phyloP scores from a whole-genome alignment of 345 rosid species.

The Cardamine occulta region DNA sequence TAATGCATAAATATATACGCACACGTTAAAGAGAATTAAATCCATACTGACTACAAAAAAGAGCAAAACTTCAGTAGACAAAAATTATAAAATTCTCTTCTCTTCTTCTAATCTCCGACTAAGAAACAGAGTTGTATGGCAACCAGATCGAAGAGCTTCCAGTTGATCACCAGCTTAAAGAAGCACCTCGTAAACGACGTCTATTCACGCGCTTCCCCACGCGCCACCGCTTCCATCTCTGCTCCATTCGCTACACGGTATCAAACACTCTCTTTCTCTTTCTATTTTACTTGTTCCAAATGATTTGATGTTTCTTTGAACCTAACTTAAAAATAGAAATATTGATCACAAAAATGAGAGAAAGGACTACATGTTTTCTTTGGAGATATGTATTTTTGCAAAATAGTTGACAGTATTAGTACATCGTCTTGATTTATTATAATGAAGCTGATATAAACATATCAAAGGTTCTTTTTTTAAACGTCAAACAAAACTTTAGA shows the following conservation, averaged over 20 bases:
- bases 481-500: not conserved
- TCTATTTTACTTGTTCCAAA: not conserved
- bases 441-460: conserved; percentile 7
- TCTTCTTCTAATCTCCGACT: conserved; percentile 9
- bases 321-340: not conserved
- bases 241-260: conserved; percentile 21
- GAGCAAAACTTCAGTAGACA: not conserved
- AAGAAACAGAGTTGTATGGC: conserved; percentile 55
- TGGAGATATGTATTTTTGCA: not conserved
- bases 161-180: conserved; percentile 54
- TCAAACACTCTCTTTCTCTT: conserved; percentile 15
- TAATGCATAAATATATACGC: not conserved
- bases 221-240: conserved; percentile 35
- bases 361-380: not conserved
- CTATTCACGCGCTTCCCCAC: conserved; percentile 40
- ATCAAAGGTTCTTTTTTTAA: not conserved
- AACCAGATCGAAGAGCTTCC: conserved; percentile 55
- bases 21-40: conserved; percentile 24
- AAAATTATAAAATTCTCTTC: not conserved
- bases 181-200: conserved; percentile 47
- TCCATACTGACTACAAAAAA: not conserved
- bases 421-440: conserved; percentile 3
- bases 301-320: not conserved
- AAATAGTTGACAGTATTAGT: not conserved
- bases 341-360: not conserved